Evolutionary conservation across 2,329 filamentous ascomycete genomes (phyloP), one percentile per base, ranked within the genome.

Genomic region (Trichoderma koningiopsis): DNA sequence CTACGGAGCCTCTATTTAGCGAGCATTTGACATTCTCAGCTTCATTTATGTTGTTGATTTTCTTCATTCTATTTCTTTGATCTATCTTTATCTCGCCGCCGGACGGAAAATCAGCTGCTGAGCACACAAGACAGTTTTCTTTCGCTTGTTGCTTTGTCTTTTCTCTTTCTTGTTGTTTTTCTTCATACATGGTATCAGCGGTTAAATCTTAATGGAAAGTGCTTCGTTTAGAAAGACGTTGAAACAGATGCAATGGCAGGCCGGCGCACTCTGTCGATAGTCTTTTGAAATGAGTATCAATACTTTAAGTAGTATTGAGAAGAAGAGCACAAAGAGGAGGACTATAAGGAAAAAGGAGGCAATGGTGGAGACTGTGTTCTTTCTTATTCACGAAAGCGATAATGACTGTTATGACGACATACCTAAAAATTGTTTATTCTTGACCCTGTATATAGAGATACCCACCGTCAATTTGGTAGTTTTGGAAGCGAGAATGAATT

Each of bases 361-460:
- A 47, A 35, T 19, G 22, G 40, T 24, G 29, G 16, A 22, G 33
- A n/a, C 19, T 43, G 40, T 43, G 27, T 59, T 29, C 27, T 49
- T 37, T 31, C 13, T 31, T 29, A 43, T 64, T 49, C 13, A 69
- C 5, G 56, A 65, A 43, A 31, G 56, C 10, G 60, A 69, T 55
- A 63, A 69, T 40, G 66, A 66, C 64, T 56, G 62, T 56, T 62
- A 73, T 63, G 71, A 69, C 68, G 59, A 69, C 67, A 58, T 62
- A 47, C 49, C 47, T 56, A 49, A 56, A 68, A 22, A 40, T 52
- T 40, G 22, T 16, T 53, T 43, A 53, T 60, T 61, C 37, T n/a
- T n/a, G 66, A 55, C 55, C 43, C 69, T 75, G 75, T 75, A 73
- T 72, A 77, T 77, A 77, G 73, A 77, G 76, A 77, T 77, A 77